Evolutionary conservation across 306 rosid genomes (phyloP).

Genomic region (Bauhinia variegata): DNA sequence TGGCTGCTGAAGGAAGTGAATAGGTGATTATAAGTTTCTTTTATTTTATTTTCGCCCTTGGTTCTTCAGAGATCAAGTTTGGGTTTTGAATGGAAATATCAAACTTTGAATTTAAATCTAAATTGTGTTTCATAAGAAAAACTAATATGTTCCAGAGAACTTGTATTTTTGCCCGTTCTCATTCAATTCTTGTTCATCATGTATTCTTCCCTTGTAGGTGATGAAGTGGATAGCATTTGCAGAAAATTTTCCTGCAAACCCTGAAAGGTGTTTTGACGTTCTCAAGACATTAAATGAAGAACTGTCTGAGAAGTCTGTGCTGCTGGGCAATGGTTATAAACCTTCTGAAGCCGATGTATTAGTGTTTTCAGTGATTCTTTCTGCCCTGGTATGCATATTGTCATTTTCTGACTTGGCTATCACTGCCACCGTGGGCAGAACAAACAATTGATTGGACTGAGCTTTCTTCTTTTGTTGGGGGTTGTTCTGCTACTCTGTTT

Average conservation of each 20-base stretch:
- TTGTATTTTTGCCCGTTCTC: conserved; percentile 13
- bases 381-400: conserved; percentile 64
- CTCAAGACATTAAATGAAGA: conserved; percentile 69
- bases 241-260: conserved; percentile 61
- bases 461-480: background rate
- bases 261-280: conserved; percentile 52
- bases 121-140: background rate
- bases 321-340: conserved; percentile 71
- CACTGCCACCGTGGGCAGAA: too few species aligned
- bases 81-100: conserved; percentile 1
- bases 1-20: conserved; percentile 10
- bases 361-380: conserved; percentile 75
- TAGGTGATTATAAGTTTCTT: background rate
- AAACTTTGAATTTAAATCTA: conserved; percentile 10
- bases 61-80: conserved; percentile 1
- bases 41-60: conserved; percentile 5
- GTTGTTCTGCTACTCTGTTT: background rate
- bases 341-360: conserved; percentile 77
- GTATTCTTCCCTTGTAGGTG: conserved; percentile 49
- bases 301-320: conserved; percentile 63
- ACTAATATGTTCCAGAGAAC: conserved; percentile 1
- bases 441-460: conserved; percentile 6
- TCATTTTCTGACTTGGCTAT: conserved; percentile 1
- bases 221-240: conserved; percentile 75
- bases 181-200: conserved; percentile 16